Base-by-base conservation (phyloP, 306 rosid species). In the Trifolium fragiferum region DNA sequence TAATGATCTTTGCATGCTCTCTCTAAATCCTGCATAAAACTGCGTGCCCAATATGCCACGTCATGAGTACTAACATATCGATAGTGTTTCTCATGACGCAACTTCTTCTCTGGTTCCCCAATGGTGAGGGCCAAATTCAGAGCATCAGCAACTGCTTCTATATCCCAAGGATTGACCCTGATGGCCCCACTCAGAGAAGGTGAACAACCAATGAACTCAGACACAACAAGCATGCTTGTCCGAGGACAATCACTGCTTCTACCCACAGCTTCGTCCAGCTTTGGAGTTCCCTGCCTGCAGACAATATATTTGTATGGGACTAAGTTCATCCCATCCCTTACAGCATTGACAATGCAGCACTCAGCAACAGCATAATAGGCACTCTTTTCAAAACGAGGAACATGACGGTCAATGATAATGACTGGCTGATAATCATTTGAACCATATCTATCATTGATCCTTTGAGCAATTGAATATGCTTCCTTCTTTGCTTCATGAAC, bases 131-230 rank as follows among this genome's bases (percentile, higher is more conserved):
- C 98, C 7, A 40, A 51, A 77, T 87, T 78, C 85, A 91, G 63
- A 67, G 96, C 97, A 73, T 84, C 96, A 10, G 96, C 89, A 30
- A 91, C 92, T 10, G 92, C 93, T 76, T 88, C 92, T 66, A 87
- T 27, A 73, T 93, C 89, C 97, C 97, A 90, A 37, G 97, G 97
- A 80, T 93, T 93, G 74, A 93, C 92, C 84, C 93, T 88, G 66
- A 93, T 85, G 21, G 98, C 98, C 72, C 98, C 97, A 78, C 98
- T 90, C 27, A 93, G 81, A 23, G 98, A 90, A 35, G 95, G 97
- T 46, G 97, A 90, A 76, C 97, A 90, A 58, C 98, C 97, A 76
- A 90, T 86, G 70, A 90, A 93, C 82, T 93, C 97, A 25, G 98
- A 93, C 65, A 90, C 96, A 54, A 93, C 96, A 40, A 93, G 88